Evolutionary conservation across 768 basidiomycete genomes (phyloP), one percentile per base, ranked within the genome.

Genomic region (Trichaptum fuscoviolaceum): DNA sequence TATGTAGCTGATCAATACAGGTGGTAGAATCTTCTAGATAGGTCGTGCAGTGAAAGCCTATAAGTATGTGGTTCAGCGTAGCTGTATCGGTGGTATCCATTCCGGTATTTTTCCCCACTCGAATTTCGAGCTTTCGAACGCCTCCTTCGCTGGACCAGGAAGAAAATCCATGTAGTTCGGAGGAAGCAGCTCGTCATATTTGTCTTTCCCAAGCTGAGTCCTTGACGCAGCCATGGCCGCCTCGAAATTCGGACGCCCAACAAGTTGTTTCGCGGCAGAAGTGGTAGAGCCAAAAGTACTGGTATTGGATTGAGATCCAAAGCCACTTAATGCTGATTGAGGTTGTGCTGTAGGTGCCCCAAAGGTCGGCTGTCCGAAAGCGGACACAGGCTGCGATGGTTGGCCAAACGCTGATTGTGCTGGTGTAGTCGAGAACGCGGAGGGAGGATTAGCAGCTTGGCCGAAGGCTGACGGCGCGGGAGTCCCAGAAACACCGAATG

Each of bases 41-140:
- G 30, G 2, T 8, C 8, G 30, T 30, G 30, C 8, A 30, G 30
- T 30, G 30, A 30, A 75, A 0, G 83, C 83, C 70, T 83, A 2
- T 30, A 8, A 30, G 30, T 30, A 8, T 30, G 30, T 8, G 8
- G 83, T 58, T 77, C 78, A 87, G 66, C 87, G 78, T 66, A 87
- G 71, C 71, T 86, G 84, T 64, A 84, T 70, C 9, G 90, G 91
- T 52, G 91, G 91, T 65, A 88, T 79, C 86, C 87, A 91, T 66
- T 90, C 89, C 0, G 91, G 91, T 61, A 93, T 81, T 67, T 82
- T 62, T 73, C 87, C 85, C 81, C 85, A 89, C 71, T 85, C 86
- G 70, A 92, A 93, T 75, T 76, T 85, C 64, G 78, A 76, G 23
- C 75, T 75, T 68, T 77, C 72, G 70, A 91, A 92, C 57, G 87